Percentiles rank a stretch among this genome's conserved stretches.
Conservation (phyloP, 2,329 filamentous ascomycete genomes). For the Xylaria sp. region DNA sequence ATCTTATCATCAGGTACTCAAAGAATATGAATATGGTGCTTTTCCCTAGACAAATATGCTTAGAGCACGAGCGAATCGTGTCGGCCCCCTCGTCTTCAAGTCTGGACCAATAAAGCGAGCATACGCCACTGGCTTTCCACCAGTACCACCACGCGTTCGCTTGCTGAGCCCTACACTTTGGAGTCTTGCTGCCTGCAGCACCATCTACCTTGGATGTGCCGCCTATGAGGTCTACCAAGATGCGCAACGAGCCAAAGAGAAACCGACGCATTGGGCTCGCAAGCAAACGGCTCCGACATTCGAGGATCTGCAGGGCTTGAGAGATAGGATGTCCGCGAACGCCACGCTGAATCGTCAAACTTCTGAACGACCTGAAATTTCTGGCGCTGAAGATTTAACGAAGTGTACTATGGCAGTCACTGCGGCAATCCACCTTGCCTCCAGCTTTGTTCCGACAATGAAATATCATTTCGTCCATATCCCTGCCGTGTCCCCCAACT, state of each 20-base stretch:
- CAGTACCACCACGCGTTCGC: constrained; percentile 32
- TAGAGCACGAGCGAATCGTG: neutral
- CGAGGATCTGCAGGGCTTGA: constrained; percentile 34
- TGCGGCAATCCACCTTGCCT: constrained; percentile 24
- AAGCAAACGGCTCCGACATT: constrained; percentile 26
- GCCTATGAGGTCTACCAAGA: constrained; percentile 44
- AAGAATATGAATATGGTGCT: neutral
- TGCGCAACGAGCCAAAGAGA: constrained; percentile 27
- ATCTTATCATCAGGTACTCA: neutral
- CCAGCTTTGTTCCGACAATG: constrained; percentile 11
- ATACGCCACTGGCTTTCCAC: neutral
- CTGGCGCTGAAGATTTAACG: constrained; percentile 29
- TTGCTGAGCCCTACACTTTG: constrained; percentile 41
- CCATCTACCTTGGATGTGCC: constrained; percentile 44
- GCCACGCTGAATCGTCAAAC: neutral
- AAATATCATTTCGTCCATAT: constrained; percentile 33
- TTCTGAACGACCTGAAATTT: constrained; percentile 22
- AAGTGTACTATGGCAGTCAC: constrained; percentile 35
- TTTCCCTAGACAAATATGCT: constrained; percentile 11
- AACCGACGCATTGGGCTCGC: neutral
- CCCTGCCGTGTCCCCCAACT: constrained; percentile 35
- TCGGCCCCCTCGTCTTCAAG: neutral
- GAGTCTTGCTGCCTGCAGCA: constrained; percentile 39
- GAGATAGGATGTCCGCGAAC: neutral
- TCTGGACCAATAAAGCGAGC: neutral